Conservation (phyloP, 2,329 filamentous ascomycete species). For the Colletotrichum gloeosporioides region DNA sequence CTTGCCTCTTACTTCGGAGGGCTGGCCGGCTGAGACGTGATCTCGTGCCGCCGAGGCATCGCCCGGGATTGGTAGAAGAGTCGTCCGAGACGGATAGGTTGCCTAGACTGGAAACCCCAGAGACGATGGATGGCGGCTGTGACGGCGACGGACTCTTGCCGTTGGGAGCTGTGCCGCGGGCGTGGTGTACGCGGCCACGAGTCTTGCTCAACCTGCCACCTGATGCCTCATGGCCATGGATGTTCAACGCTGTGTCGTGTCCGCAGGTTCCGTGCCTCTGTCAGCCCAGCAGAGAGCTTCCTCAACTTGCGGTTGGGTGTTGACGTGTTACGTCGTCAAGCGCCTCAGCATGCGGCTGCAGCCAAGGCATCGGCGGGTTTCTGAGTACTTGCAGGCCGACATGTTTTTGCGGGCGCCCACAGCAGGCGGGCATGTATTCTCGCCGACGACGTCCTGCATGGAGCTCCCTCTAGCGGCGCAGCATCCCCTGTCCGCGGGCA, state of each 20-base stretch:
- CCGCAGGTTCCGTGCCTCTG: not conserved
- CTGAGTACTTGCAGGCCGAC: not conserved
- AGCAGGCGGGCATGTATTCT: not conserved
- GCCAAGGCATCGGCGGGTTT: not conserved
- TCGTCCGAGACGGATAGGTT: not conserved
- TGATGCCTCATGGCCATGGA: not conserved
- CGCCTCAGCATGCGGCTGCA: not conserved
- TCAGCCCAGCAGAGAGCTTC: not conserved
- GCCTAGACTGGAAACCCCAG: not conserved
- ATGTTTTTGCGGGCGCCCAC: not conserved
- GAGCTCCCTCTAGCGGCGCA: not conserved
- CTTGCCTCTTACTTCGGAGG: not conserved
- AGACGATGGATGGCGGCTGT: not conserved
- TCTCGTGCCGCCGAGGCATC: conserved; percentile 10
- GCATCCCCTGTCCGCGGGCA: not conserved
- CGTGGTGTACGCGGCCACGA: not conserved
- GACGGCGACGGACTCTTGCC: not conserved
- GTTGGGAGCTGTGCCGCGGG: not conserved
- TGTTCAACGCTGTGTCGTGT: not conserved
- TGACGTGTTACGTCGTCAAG: conserved; percentile 1
- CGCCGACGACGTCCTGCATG: not conserved
- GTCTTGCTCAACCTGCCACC: not conserved
- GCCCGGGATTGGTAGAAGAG: not conserved
- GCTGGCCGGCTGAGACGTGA: not conserved
- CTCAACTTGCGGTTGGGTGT: not conserved